Evolutionary conservation across 106 monocot species (phyloP), one percentile per base, ranked within the genome.

Genomic region (Dioscorea zingiberensis): DNA sequence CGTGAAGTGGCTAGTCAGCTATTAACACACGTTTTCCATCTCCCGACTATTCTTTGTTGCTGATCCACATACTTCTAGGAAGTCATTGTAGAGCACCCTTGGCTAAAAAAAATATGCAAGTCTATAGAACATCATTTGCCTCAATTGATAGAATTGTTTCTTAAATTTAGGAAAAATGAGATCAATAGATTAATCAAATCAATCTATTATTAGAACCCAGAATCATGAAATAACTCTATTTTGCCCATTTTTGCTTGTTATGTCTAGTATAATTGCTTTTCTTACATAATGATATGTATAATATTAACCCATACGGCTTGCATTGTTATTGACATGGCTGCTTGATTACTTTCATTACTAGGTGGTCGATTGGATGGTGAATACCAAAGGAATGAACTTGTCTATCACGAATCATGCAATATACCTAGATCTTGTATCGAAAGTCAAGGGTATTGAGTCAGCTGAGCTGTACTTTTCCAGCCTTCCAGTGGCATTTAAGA

Each of bases 361-460:
- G 84, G 13, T 84, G 25, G 64, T 84, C 62, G 79, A 84, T 23
- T 84, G 84, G 84, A 84, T 84, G 84, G 79, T 75, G 5, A 70
- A 84, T 9, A 58, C 27, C 24, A 72, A 22, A 67, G 79, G 79
- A 3, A 69, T 80, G 69, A 60, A 66, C 61, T 54, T 84, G 59
- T 66, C 79, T 16, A 26, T 53, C 48, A 69, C 54, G 32, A 73
- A 61, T 66, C 69, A 60, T 56, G 84, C 84, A 62, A 76, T 84
- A 11, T 63, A 69, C 21, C 32, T 84, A 8, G 79, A 80, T 49
- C 84, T 84, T 26, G 69, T 79, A 48, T 21, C 63, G 17, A 84
- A 84, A 73, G 79, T 80, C 22, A 64, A 44, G 3, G 76, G 79
- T 4, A 29, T 73, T 2, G 69, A 72, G 30, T 44, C 65, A 23